Percentiles rank a stretch among this genome's conserved stretches.
These are phyloP conservation scores for Pascua guehoae DNA, from an alignment of 1,284 basidiomycete genomes.

Conservation along the genomic window DNA sequence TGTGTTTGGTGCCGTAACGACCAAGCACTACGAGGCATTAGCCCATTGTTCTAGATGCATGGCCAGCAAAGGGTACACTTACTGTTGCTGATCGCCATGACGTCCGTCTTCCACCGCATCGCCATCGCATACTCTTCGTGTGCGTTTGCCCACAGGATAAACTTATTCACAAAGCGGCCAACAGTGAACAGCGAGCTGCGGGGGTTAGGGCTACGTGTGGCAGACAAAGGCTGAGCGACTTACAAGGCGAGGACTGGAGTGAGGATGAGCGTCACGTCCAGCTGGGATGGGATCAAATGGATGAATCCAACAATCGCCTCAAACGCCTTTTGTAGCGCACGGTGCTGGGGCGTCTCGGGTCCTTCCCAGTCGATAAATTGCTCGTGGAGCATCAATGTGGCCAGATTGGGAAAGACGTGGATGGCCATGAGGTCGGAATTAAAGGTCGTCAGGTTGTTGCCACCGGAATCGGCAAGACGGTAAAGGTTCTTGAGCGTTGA, in stretches of 20 bases:
- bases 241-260: constrained; percentile 36
- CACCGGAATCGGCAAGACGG: constrained; percentile 20
- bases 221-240: constrained; percentile 6
- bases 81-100: constrained; percentile 25
- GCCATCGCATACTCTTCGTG: constrained; percentile 23
- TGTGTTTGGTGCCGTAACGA: constrained; percentile 16
- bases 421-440: constrained; percentile 32
- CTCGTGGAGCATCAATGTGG: constrained; percentile 33
- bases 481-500: constrained; percentile 30
- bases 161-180: constrained; percentile 32
- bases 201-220: too few relatives aligned
- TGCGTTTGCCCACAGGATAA: constrained; percentile 23
- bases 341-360: constrained; percentile 9
- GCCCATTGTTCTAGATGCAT: too few relatives aligned
- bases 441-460: constrained; percentile 10
- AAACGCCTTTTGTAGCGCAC: constrained; percentile 25
- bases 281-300: constrained; percentile 40
- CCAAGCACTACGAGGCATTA: constrained; percentile 2
- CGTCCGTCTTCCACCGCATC: constrained; percentile 31
- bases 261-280: constrained; percentile 35
- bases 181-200: constrained; percentile 31
- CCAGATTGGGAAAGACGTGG: constrained; percentile 39
- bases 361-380: constrained; percentile 31
- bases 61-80: constrained; percentile 2
- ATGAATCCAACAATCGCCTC: constrained; percentile 34